Evolutionary conservation across 495 filamentous ascomycete genomes (phyloP).

Genomic region (Aspergillus cavernicola): DNA sequence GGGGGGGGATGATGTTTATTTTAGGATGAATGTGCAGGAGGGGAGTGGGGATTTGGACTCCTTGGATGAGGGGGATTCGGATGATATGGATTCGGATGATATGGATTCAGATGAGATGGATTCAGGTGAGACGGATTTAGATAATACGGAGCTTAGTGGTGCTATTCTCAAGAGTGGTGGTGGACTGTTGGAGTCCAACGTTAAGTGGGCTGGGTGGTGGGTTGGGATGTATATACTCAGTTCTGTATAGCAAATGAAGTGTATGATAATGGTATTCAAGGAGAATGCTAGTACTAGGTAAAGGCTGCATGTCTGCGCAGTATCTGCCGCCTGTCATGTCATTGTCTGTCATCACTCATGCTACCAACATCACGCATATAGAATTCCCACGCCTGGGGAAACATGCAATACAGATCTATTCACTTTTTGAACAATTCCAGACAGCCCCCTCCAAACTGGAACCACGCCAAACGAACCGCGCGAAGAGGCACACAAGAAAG

Average conservation of each 20-base stretch:
- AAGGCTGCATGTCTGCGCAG: not conserved
- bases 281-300: not conserved
- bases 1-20: constrained; percentile 48
- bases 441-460: constrained; percentile 12
- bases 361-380: constrained; percentile 25
- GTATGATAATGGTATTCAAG: not conserved
- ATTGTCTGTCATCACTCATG: constrained; percentile 29
- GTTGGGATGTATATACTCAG: not conserved
- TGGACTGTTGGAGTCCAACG: too few species aligned
- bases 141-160: not conserved
- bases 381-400: constrained; percentile 12
- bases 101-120: too few species aligned
- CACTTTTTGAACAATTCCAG: constrained; percentile 22
- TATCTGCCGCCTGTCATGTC: constrained; percentile 17
- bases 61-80: not conserved
- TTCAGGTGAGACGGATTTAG: not conserved
- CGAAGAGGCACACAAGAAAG: constrained; percentile 17
- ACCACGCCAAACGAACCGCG: constrained; percentile 20
- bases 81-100: not conserved
- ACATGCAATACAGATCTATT: constrained; percentile 30
- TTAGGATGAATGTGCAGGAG: constrained; percentile 38
- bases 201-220: not conserved
- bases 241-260: not conserved
- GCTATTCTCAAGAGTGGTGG: not conserved
- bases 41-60: constrained; percentile 16